These are phyloP conservation scores for Pilatotrama ljubarskyi DNA, from an alignment of 768 basidiomycete species.

Conservation along the genomic window DNA sequence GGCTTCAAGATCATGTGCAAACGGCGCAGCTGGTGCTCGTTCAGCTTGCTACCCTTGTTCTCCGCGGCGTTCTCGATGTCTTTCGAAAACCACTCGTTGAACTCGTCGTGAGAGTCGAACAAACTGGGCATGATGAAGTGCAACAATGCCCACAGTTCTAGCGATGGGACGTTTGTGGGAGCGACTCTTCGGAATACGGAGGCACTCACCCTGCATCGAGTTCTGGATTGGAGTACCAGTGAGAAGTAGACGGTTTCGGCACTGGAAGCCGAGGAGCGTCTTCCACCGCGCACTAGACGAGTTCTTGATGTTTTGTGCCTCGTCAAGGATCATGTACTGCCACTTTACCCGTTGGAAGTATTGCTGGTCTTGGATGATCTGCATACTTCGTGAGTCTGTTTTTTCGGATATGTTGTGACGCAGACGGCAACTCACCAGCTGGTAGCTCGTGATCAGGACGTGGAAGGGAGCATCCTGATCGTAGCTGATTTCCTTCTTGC, in stretches of 20 bases:
- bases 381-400: background rate
- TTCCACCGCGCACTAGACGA: conserved; percentile 97
- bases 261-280: conserved; percentile 92
- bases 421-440: conserved; percentile 61
- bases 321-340: conserved; percentile 99
- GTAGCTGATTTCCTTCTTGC: conserved; percentile 95
- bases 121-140: conserved; percentile 99
- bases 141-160: conserved; percentile 96
- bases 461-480: conserved; percentile 96
- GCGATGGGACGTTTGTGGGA: background rate
- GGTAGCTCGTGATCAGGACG: conserved; percentile 95
- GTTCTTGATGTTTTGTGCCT: conserved; percentile 99
- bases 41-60: conserved; percentile 87
- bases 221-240: conserved; percentile 99
- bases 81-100: conserved; percentile 99
- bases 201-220: conserved; percentile 88
- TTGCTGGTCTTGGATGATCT: conserved; percentile 96
- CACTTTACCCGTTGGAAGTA: conserved; percentile 98
- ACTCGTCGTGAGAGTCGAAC: conserved; percentile 99
- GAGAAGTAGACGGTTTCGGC: conserved; percentile 89
- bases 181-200: background rate
- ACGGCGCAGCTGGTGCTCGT: conserved; percentile 92
- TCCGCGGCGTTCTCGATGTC: conserved; percentile 96
- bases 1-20: conserved; percentile 99
- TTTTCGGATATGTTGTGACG: background rate